Evolutionary conservation across 495 filamentous ascomycete species (phyloP).

Genomic region (Baudoinia panamericana): DNA sequence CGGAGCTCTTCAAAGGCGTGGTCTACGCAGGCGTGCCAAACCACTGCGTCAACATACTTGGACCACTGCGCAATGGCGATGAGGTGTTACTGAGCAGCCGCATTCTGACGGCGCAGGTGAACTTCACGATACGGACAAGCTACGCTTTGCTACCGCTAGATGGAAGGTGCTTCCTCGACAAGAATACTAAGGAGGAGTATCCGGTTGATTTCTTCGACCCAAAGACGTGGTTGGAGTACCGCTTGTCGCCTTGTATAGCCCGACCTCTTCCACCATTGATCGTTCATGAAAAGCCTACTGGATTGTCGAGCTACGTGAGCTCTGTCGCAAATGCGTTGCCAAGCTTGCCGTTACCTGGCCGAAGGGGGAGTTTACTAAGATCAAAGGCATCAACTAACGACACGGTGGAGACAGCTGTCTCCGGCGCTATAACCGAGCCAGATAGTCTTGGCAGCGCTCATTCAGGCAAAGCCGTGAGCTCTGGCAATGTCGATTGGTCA

Average conservation of each 20-base stretch:
- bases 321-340: conserved; percentile 30
- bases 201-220: conserved; percentile 74
- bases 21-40: conserved; percentile 77
- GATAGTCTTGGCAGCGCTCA: conserved; percentile 28
- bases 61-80: conserved; percentile 80
- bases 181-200: conserved; percentile 66
- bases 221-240: conserved; percentile 66
- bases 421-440: conserved; percentile 18
- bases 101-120: conserved; percentile 85
- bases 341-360: conserved; percentile 17
- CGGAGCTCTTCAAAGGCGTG: conserved; percentile 77
- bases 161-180: conserved; percentile 80
- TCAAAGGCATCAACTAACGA: not conserved
- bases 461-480: conserved; percentile 24
- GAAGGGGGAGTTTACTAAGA: conserved; percentile 18
- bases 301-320: conserved; percentile 32
- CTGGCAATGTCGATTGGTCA: conserved; percentile 13
- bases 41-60: conserved; percentile 80
- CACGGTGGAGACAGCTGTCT: conserved; percentile 4
- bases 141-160: conserved; percentile 79
- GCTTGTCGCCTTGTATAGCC: conserved; percentile 63
- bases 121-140: conserved; percentile 79
- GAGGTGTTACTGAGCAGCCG: conserved; percentile 80
- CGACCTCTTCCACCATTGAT: conserved; percentile 40
- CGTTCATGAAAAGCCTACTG: conserved; percentile 20